phyloP scores from a whole-genome alignment of 768 basidiomycete species.

The Tricholoma matsutake region DNA sequence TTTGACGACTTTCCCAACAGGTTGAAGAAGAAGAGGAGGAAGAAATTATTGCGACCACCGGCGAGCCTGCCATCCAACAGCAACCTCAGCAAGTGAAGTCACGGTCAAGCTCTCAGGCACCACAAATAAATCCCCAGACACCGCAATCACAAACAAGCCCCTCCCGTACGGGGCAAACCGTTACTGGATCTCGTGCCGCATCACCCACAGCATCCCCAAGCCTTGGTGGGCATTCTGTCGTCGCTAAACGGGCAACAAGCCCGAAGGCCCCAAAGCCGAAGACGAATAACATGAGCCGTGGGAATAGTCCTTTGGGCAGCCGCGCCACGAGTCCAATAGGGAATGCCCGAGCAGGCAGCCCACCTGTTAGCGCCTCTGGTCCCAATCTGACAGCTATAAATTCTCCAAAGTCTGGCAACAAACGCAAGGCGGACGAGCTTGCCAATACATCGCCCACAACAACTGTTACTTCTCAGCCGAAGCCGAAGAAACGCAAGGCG shows the following conservation, averaged over 20 bases:
- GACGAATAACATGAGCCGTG: constrained; percentile 45
- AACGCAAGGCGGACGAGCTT: constrained; percentile 47
- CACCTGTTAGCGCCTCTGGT: constrained; percentile 26
- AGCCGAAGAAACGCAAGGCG: constrained; percentile 60
- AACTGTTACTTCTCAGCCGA: constrained; percentile 24
- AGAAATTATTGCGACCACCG: constrained; percentile 36
- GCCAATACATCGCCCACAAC: constrained; percentile 21
- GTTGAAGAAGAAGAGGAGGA: constrained; percentile 77
- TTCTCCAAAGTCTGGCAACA: constrained; percentile 28
- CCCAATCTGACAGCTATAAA: constrained; percentile 27
- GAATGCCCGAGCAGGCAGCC: constrained; percentile 43
- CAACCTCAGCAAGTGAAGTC: constrained; percentile 48
- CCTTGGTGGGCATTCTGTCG: constrained; percentile 72
- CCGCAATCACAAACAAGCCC: constrained; percentile 40
- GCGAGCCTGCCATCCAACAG: constrained; percentile 42
- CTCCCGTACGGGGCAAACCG: constrained; percentile 27
- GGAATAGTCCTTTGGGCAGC: constrained; percentile 59
- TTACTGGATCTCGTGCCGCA: constrained; percentile 49
- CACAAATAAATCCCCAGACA: constrained; percentile 34
- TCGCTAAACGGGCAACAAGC: constrained; percentile 84
- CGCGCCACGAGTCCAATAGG: constrained; percentile 50
- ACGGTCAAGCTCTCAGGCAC: constrained; percentile 42
- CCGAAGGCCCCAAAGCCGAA: constrained; percentile 68
- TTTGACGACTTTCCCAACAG: constrained; percentile 28
- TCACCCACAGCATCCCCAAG: constrained; percentile 55